Evolutionary conservation across 805 yeast genomes (phyloP).

Genomic region (fission yeast (Schizosaccharomyces pombe)): DNA sequence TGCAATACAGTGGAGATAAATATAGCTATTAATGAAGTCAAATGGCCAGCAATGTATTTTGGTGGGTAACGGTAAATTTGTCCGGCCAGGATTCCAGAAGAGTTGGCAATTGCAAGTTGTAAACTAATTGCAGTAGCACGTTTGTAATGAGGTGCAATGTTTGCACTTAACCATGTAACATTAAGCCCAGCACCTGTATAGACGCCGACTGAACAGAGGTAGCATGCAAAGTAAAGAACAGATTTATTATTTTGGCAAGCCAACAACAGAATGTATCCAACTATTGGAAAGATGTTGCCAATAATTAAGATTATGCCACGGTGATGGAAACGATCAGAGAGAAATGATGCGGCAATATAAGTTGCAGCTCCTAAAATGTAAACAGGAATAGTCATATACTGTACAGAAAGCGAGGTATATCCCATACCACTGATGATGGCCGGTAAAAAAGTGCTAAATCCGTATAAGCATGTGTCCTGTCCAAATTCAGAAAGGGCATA

Average conservation of each 20-base stretch:
- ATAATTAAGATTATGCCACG: conserved; percentile 13
- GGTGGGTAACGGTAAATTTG: background rate
- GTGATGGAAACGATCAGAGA: conserved; percentile 31
- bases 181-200: background rate
- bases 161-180: background rate
- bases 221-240: background rate
- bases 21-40: background rate
- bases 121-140: background rate
- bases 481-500: background rate
- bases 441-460: conserved; percentile 2
- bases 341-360: conserved; percentile 32
- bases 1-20: background rate
- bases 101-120: background rate
- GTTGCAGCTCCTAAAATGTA: conserved; percentile 54
- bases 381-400: conserved; percentile 61
- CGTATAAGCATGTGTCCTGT: background rate
- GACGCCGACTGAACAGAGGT: background rate
- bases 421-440: background rate
- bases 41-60: background rate
- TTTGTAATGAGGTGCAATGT: conserved; percentile 5
- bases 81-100: background rate
- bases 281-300: conserved; percentile 17
- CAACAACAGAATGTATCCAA: background rate
- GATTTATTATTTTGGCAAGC: background rate
- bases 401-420: conserved; percentile 29